Percentiles rank a stretch among this genome's conserved stretches.
Evolutionary conservation across 805 yeast genomes (phyloP).

Genomic region (Maudiozyma pseudohumilis): DNA sequence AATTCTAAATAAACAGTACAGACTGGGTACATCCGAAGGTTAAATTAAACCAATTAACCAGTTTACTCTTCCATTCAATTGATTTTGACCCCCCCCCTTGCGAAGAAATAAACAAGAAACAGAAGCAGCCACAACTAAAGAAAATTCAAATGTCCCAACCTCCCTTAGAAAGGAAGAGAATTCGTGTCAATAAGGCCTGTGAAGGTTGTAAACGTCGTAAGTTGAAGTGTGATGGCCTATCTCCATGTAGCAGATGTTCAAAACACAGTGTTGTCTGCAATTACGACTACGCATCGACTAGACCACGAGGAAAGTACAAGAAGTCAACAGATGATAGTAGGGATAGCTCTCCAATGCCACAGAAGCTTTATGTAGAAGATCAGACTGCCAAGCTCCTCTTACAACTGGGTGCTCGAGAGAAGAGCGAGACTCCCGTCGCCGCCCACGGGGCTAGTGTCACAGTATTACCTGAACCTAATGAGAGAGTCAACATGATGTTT

Average conservation of each 20-base stretch:
- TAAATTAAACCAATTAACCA: too few relatives aligned
- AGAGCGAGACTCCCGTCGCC: background rate
- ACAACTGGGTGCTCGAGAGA: background rate
- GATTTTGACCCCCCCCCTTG: too few relatives aligned
- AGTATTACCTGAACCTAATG: background rate
- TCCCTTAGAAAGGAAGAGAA: background rate
- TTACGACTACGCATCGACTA: conserved; percentile 5
- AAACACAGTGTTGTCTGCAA: conserved; percentile 9
- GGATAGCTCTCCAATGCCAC: background rate
- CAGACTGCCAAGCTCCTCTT: conserved; percentile 5
- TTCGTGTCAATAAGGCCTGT: conserved; percentile 20
- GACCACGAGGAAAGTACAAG: conserved; percentile 3
- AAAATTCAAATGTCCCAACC: background rate
- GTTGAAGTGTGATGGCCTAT: conserved; percentile 19
- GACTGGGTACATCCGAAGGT: too few relatives aligned
- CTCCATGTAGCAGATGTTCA: conserved; percentile 17
- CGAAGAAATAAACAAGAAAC: too few relatives aligned
- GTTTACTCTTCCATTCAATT: too few relatives aligned
- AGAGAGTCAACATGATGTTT: background rate
- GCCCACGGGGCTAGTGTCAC: background rate
- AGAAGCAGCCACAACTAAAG: too few relatives aligned
- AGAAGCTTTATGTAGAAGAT: conserved; percentile 1
- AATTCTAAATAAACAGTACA: too few relatives aligned
- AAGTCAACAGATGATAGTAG: background rate
- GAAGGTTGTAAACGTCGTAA: conserved; percentile 17